These are phyloP conservation scores for Calocybe gangraenosa DNA, from an alignment of 768 basidiomycete species.

Conservation along the genomic window DNA sequence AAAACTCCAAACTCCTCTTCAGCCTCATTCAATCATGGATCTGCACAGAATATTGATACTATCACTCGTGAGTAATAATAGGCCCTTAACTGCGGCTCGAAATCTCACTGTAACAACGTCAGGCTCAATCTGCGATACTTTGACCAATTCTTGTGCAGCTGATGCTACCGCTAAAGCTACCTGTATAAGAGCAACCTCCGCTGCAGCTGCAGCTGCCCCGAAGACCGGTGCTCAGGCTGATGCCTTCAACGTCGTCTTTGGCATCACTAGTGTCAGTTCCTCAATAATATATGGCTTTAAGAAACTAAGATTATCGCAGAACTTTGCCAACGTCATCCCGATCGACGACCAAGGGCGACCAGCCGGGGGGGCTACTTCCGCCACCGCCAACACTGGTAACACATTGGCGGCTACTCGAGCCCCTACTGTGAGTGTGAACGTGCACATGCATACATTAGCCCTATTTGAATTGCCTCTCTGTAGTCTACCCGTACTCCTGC, in stretches of 20 bases:
- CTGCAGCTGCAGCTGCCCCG: constrained; percentile 36
- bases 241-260: constrained; percentile 57
- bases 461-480: background rate
- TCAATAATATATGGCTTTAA: background rate
- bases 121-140: constrained; percentile 51
- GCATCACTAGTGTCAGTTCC: constrained; percentile 38
- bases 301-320: constrained; percentile 20
- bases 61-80: constrained; percentile 39
- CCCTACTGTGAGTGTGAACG: constrained; percentile 4
- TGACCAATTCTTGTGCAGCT: constrained; percentile 51
- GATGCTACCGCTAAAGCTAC: constrained; percentile 49
- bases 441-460: background rate
- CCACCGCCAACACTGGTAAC: constrained; percentile 3
- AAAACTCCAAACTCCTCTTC: background rate
- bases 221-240: constrained; percentile 55
- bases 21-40: constrained; percentile 53
- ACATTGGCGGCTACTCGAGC: constrained; percentile 6
- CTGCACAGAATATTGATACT: constrained; percentile 56
- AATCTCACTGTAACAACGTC: background rate
- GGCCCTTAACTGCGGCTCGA: background rate
- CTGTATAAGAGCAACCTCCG: constrained; percentile 36
- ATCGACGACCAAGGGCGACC: constrained; percentile 42
- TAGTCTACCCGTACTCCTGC: constrained; percentile 3
- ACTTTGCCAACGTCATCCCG: constrained; percentile 40
- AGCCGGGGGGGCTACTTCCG: constrained; percentile 22